phyloP scores from a whole-genome alignment of 1,284 basidiomycete genomes.

The Xerocomus nothofagi region DNA sequence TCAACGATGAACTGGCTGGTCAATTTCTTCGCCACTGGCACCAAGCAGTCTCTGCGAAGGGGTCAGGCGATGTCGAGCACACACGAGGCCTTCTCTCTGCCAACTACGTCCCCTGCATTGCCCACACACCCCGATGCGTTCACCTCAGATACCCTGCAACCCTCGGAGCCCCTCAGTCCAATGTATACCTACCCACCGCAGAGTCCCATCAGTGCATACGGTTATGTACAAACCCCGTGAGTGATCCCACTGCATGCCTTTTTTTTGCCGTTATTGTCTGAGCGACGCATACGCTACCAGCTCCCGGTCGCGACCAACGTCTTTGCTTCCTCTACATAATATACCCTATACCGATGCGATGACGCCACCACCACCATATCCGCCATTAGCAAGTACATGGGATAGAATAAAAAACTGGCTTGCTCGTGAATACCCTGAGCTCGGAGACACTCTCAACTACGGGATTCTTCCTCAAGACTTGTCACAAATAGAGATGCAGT shows the following conservation, averaged over 20 bases:
- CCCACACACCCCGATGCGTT: conserved; percentile 56
- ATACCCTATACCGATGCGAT: conserved; percentile 43
- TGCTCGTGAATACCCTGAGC: conserved; percentile 80
- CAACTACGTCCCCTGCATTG: conserved; percentile 63
- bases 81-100: conserved; percentile 77
- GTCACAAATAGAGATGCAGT: conserved; percentile 74
- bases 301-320: conserved; percentile 53
- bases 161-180: conserved; percentile 48
- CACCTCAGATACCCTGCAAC: conserved; percentile 50
- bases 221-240: conserved; percentile 61
- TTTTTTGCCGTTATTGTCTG: conserved; percentile 8
- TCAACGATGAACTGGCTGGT: conserved; percentile 68
- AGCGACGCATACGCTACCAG: conserved; percentile 36
- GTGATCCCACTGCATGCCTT: conserved; percentile 29
- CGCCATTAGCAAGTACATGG: conserved; percentile 78
- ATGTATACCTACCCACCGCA: conserved; percentile 76
- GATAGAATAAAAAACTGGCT: conserved; percentile 76
- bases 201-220: conserved; percentile 50
- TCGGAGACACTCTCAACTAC: conserved; percentile 88
- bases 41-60: conserved; percentile 46
- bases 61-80: conserved; percentile 69
- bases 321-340: conserved; percentile 69
- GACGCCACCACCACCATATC: conserved; percentile 53
- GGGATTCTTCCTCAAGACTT: conserved; percentile 78
- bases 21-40: conserved; percentile 56